Base-by-base conservation (phyloP, 768 basidiomycete species). In the Boletus subparvulus region DNA sequence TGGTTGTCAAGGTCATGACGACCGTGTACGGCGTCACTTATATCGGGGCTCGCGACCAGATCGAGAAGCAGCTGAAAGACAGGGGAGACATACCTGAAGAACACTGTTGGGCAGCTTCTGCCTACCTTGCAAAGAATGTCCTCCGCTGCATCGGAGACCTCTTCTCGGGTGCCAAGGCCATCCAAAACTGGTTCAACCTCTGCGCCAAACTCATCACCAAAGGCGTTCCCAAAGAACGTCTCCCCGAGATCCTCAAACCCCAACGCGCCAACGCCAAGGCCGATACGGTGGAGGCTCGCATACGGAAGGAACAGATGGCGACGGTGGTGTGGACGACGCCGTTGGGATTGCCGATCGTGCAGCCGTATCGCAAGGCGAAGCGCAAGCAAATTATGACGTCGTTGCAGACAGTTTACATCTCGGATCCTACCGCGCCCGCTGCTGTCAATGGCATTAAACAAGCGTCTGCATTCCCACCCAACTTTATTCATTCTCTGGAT, bases 11-110 rank as follows among this genome's bases (percentile, higher is more conserved):
- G 87, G 92, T 98, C 61, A 99, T 99, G 97, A 99, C 96, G 1
- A 98, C 96, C 3, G 96, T 98, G 35, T 98, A 98, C 68, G 96
- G 97, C 21, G 95, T 99, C 16, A 99, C 97, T 0, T 95, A 87
- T 74, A 76, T 98, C 52, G 97, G 97, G 36, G 97, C 97, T 21
- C 83, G 93, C 42, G 92, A 92, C 10, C 97, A 98, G 74, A 97
- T 98, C 52, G 90, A 94, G 73, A 88, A 74, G 65, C 94, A 98
- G 75, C 74, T 99, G 39, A 82, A 79, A 62, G 90, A 91, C 53
- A 78, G 87, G 53, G 82, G 83, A 26, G 88, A 90, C 57, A 78
- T 96, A 28, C 79, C 83, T 3, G 72, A 81, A 24, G 90, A 94
- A 62, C 78, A 83, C n/a, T 82, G 84, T 58, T 98, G 90, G 86